phyloP scores from a whole-genome alignment of 2,329 filamentous ascomycete genomes.

The Phialophora tarda region DNA sequence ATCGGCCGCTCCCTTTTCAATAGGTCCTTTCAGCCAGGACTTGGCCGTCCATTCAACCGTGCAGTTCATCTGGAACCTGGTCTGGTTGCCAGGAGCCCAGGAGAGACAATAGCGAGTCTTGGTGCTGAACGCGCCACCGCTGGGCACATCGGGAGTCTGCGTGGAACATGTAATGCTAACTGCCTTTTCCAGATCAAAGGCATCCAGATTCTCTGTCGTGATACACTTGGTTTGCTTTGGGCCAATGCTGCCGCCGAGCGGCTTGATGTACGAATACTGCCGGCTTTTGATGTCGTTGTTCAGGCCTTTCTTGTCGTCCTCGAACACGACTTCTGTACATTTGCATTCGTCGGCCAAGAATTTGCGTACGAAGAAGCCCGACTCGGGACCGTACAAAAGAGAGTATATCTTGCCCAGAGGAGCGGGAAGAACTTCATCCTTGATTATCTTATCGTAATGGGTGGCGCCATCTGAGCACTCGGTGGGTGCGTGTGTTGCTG shows the following conservation, averaged over 20 bases:
- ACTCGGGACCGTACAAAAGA: conserved; percentile 81
- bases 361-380: conserved; percentile 79
- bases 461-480: conserved; percentile 78
- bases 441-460: conserved; percentile 84
- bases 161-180: conserved; percentile 82
- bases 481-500: conserved; percentile 79
- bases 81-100: conserved; percentile 87
- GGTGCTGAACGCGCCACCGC: conserved; percentile 84
- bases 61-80: conserved; percentile 84
- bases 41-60: conserved; percentile 96
- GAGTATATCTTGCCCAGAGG: conserved; percentile 91
- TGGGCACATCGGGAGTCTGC: conserved; percentile 92
- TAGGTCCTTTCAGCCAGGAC: conserved; percentile 96
- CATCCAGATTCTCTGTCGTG: conserved; percentile 81
- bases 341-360: conserved; percentile 82
- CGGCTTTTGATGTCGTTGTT: conserved; percentile 75
- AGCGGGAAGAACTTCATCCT: conserved; percentile 83
- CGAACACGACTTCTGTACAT: conserved; percentile 82
- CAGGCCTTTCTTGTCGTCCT: conserved; percentile 78
- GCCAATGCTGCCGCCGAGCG: conserved; percentile 79
- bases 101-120: conserved; percentile 95
- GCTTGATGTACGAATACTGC: conserved; percentile 88
- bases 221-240: conserved; percentile 95
- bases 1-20: conserved; percentile 93
- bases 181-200: conserved; percentile 83